A percentile compares a stretch with the other conserved stretches of the same genome.
phyloP scores from a whole-genome alignment of 169 alveolate genomes.

The Plasmodium vivax region DNA sequence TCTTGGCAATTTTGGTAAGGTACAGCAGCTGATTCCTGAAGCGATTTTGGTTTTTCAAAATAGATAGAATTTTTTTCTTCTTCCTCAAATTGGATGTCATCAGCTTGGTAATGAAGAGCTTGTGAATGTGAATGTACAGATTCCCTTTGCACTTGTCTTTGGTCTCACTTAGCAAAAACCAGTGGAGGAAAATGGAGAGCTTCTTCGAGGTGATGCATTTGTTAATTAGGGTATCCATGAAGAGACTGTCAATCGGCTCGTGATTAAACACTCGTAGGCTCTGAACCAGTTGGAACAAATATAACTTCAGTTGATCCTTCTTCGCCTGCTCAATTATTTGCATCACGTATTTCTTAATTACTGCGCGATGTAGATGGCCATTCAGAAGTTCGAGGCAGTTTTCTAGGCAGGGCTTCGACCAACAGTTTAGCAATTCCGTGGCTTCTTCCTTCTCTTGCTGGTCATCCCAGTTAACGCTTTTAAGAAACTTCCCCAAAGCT shows the following conservation, averaged over 20 bases:
- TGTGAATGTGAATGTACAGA: constrained; percentile 39
- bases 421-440: constrained; percentile 22
- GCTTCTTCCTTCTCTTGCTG: constrained; percentile 68
- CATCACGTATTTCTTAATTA: constrained; percentile 44
- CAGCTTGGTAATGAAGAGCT: constrained; percentile 40
- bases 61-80: constrained; percentile 25
- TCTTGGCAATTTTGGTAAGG: constrained; percentile 43
- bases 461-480: constrained; percentile 76
- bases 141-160: constrained; percentile 54
- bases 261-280: constrained; percentile 37
- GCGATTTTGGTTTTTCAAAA: constrained; percentile 63
- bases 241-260: constrained; percentile 29
- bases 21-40: constrained; percentile 63
- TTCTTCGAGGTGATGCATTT: constrained; percentile 46
- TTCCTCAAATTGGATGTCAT: constrained; percentile 24
- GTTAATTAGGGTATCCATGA: constrained; percentile 49
- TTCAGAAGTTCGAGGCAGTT: constrained; percentile 78
- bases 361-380: constrained; percentile 39
- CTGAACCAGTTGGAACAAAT: constrained; percentile 54
- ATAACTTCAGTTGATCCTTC: constrained; percentile 51
- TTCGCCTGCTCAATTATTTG: constrained; percentile 31
- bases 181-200: constrained; percentile 45
- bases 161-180: constrained; percentile 70
- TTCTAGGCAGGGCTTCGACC: constrained; percentile 74
- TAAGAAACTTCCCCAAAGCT: constrained; percentile 73